Evolutionary conservation across 140 eudicot genomes (phyloP).

Genomic region (Cichorium intybus): DNA sequence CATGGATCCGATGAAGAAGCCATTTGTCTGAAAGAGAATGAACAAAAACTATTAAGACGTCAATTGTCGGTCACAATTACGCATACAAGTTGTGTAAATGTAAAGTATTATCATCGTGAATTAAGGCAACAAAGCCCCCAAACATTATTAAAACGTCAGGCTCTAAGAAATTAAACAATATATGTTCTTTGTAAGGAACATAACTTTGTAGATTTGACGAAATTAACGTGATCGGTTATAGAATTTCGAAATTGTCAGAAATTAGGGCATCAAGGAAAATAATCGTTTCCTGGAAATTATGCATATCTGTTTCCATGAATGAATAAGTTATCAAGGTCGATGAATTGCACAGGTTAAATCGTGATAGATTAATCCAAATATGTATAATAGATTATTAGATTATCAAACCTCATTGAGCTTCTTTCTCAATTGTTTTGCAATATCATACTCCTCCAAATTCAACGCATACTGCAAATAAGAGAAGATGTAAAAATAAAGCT

Average conservation of each 20-base stretch:
- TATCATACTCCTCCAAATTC: too few relatives aligned
- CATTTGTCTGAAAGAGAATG: conserved; percentile 43
- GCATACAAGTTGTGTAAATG: too few relatives aligned
- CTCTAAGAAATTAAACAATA: not conserved
- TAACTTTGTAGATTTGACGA: not conserved
- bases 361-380: not conserved
- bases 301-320: not conserved
- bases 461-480: too few relatives aligned
- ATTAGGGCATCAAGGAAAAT: conserved; percentile 17
- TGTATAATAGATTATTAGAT: too few relatives aligned
- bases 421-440: too few relatives aligned
- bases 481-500: too few relatives aligned
- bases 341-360: not conserved
- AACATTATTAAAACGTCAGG: conserved; percentile 5
- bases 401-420: too few relatives aligned
- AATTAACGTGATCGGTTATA: not conserved
- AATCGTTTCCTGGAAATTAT: not conserved
- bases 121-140: not conserved
- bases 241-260: conserved; percentile 8
- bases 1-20: conserved; percentile 77
- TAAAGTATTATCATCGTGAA: not conserved
- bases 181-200: not conserved
- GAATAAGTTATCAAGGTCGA: not conserved
- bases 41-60: conserved; percentile 10
- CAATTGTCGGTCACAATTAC: conserved; percentile 12